Percentiles rank a stretch among this genome's conserved stretches.
phyloP scores from a whole-genome alignment of 75 land plant genomes.

The Isoetes taiwanensis region DNA sequence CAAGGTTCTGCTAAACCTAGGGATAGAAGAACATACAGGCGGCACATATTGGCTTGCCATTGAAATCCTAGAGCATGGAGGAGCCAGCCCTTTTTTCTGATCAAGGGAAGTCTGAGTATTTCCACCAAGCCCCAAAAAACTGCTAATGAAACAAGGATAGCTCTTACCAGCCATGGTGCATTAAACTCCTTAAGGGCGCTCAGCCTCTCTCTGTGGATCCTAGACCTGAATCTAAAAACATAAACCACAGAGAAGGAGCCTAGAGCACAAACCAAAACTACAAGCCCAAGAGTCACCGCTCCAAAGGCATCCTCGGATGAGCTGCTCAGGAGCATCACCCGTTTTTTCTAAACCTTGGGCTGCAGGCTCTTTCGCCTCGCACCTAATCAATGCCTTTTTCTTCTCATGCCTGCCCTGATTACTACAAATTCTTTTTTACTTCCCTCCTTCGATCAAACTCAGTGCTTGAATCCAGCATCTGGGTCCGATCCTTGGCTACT shows the following conservation, averaged over 20 bases:
- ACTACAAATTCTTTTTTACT: too few relatives aligned
- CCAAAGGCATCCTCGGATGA: slow-evolving; percentile 81
- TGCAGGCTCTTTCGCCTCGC: too few relatives aligned
- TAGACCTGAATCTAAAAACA: slow-evolving; percentile 48
- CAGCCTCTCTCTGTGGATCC: slow-evolving; percentile 29
- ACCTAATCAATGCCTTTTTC: too few relatives aligned
- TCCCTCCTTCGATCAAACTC: too few relatives aligned
- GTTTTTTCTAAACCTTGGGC: too few relatives aligned
- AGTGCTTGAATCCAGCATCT: too few relatives aligned
- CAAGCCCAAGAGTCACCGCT: slow-evolving; percentile 61
- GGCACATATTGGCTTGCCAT: slow-evolving; percentile 69
- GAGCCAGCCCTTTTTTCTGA: slow-evolving; percentile 39
- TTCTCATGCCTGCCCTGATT: too few relatives aligned
- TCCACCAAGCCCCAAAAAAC: slow-evolving; percentile 79
- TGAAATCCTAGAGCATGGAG: slow-evolving; percentile 29
- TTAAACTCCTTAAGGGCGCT: slow-evolving; percentile 57
- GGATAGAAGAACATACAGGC: slow-evolving; percentile 61
- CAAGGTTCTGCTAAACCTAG: slow-evolving; percentile 88
- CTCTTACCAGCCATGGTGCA: slow-evolving; percentile 79
- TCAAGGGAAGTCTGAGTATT: slow-evolving; percentile 43
- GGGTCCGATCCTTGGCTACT: too few relatives aligned
- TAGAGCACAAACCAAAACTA: slow-evolving; percentile 29
- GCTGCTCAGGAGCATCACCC: slow-evolving; percentile 98
- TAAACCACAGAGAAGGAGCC: slow-evolving; percentile 49
- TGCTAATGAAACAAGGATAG: slow-evolving; percentile 39